Evolutionary conservation across 345 rosid species (phyloP), one percentile per base, ranked within the genome.

Genomic region (Rhodamnia argentea): DNA sequence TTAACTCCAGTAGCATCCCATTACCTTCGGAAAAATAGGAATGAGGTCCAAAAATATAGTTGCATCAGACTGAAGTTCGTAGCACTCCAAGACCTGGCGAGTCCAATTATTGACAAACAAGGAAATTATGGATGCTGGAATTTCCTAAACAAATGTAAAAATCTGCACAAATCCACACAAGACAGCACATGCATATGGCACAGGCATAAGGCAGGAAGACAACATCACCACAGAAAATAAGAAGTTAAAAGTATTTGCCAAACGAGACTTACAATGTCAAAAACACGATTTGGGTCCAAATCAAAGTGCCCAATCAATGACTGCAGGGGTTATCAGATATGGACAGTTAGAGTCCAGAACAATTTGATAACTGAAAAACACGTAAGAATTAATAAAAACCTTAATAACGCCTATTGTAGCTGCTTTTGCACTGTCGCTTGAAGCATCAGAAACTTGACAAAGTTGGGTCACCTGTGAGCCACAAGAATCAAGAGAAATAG

Each of bases 241-340:
- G 23, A 82, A 60, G 62, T 24, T 40, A 15, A 78, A 78, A 78
- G 52, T 87, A 70, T 37, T 37, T 70, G 4, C 42, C 81, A 70
- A 42, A 70, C 37, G 26, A 37, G 81, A 90, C 99, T 96, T 94
- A 98, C 99, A 86, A 98, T 93, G 91, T 98, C 99, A 83, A 98
- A 98, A 92, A 98, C 99, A 88, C 99, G 99, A 87, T 98, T 98
- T 1, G 99, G 99, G 87, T 98, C 99, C 89, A 98, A 90, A 93
- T 98, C 99, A 88, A 98, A 98, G 88, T 98, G 99, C 82, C 99
- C 99, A 88, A 98, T 98, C 86, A 98, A 89, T 82, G 99, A 98
- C 99, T 98, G 98, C 94, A 93, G 70, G 83, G 83, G 81, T 83
- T 52, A 84, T 64, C 88, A 42, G 89, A 54, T 62, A 76, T 76